Conservation (phyloP, 2,329 filamentous ascomycete species). For the Talaromyces piceae region DNA sequence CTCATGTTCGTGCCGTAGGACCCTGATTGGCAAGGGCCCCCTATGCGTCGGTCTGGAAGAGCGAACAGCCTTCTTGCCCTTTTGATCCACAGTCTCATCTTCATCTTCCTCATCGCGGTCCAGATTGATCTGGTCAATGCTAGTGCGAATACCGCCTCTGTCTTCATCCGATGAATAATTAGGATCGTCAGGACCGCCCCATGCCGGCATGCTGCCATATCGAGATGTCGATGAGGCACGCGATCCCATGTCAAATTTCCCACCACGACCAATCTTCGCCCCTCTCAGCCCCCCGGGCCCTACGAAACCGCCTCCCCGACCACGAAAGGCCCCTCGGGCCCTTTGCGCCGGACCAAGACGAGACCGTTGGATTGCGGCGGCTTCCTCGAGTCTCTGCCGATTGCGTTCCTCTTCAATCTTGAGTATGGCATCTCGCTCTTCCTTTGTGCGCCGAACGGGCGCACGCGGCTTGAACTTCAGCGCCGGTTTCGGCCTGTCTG, state of each 20-base stretch:
- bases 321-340: conserved; percentile 23
- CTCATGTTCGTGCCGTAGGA: conserved; percentile 49
- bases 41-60: conserved; percentile 18
- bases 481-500: conserved; percentile 27
- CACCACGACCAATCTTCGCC: conserved; percentile 18
- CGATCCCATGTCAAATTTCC: conserved; percentile 17
- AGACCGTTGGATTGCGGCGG: conserved; percentile 31
- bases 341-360: conserved; percentile 22
- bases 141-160: conserved; percentile 36
- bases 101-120: conserved; percentile 45
- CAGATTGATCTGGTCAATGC: conserved; percentile 53
- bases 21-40: conserved; percentile 46
- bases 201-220: conserved; percentile 20
- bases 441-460: conserved; percentile 36
- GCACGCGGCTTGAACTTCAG: conserved; percentile 39
- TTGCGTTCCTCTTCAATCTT: conserved; percentile 35
- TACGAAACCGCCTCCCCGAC: conserved; percentile 22
- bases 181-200: conserved; percentile 14
- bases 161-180: conserved; percentile 40
- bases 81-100: conserved; percentile 16
- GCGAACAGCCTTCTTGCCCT: conserved; percentile 28
- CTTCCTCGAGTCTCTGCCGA: conserved; percentile 33
- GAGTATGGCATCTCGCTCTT: conserved; percentile 38
- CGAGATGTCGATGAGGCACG: conserved; percentile 22
- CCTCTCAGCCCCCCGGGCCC: conserved; percentile 23